phyloP scores from a whole-genome alignment of 1,284 basidiomycete genomes.

The Rhodotorula sp. region DNA sequence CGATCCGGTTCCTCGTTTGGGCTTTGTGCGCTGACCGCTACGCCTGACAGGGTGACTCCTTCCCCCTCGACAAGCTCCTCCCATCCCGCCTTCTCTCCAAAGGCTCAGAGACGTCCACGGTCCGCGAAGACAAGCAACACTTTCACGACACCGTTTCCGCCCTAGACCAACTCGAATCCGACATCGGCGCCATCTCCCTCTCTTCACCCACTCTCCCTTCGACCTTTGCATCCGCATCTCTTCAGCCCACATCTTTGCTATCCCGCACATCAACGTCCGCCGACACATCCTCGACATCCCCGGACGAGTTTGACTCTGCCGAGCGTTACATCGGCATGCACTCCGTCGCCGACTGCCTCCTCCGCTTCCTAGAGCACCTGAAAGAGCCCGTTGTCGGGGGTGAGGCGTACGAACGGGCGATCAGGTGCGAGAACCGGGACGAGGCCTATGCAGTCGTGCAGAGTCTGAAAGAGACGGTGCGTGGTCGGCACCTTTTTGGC shows the following conservation, averaged over 20 bases:
- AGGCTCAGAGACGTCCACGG: background rate
- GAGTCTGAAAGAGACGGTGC: constrained; percentile 19
- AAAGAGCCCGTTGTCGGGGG: constrained; percentile 24
- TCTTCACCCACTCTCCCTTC: background rate
- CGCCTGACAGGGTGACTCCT: constrained; percentile 10
- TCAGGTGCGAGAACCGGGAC: constrained; percentile 20
- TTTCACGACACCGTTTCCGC: constrained; percentile 9
- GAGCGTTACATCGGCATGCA: constrained; percentile 10
- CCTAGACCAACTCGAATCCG: constrained; percentile 17
- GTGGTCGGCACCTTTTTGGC: background rate
- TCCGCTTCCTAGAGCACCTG: constrained; percentile 18
- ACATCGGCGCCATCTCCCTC: constrained; percentile 30
- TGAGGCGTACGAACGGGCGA: constrained; percentile 15
- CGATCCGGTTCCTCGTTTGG: too few species aligned
- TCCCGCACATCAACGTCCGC: background rate
- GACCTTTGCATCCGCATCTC: background rate
- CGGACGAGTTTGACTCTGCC: constrained; percentile 1
- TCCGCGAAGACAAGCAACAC: background rate
- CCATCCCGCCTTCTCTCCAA: background rate
- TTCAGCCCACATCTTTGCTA: background rate
- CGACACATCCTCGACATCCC: background rate
- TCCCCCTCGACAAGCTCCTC: constrained; percentile 19
- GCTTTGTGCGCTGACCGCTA: background rate
- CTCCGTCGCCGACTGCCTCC: constrained; percentile 14
- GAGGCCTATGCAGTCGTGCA: constrained; percentile 28